Percentiles rank a stretch among this genome's conserved stretches.
These are phyloP conservation scores for Phytopythium montanum DNA, from an alignment of 352 stramenopile genomes.

Conservation along the genomic window DNA sequence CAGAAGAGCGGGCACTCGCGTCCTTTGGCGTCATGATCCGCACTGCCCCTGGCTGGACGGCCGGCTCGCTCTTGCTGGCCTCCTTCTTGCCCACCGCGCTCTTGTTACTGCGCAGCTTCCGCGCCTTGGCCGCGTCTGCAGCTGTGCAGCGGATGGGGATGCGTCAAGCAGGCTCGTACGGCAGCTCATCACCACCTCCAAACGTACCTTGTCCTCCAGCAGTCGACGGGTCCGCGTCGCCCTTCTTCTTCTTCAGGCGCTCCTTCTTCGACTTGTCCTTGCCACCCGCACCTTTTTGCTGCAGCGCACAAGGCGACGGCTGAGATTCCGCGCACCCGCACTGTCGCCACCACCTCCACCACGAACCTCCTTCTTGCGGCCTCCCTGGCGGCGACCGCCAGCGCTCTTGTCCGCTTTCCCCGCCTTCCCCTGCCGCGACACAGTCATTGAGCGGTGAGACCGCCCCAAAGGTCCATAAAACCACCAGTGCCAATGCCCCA, in stretches of 20 bases:
- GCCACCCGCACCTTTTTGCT: constrained; percentile 2
- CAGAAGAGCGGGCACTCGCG: constrained; percentile 1
- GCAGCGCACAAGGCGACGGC: not conserved
- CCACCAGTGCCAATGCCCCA: not conserved
- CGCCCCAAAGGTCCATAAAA: not conserved
- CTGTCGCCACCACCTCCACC: not conserved
- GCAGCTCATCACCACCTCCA: not conserved
- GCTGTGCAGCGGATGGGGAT: no score
- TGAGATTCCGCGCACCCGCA: not conserved
- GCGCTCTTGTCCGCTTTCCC: constrained; percentile 36
- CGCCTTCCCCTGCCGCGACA: constrained; percentile 23
- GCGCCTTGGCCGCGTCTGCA: constrained; percentile 34
- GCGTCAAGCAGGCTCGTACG: not conserved
- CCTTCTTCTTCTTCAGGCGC: constrained; percentile 29
- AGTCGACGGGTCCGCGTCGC: constrained; percentile 4
- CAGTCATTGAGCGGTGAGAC: constrained; percentile 5
- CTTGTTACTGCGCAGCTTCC: constrained; percentile 33
- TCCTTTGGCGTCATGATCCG: constrained; percentile 53
- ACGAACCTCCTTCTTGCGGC: constrained; percentile 46
- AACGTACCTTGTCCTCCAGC: not conserved
- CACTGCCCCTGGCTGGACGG: constrained; percentile 36
- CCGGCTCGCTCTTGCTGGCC: constrained; percentile 15
- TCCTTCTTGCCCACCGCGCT: constrained; percentile 30
- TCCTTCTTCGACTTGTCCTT: constrained; percentile 48
- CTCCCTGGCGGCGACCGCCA: constrained; percentile 19